phyloP scores from a whole-genome alignment of 2,329 filamentous ascomycete genomes.

The Xylaria sp. region DNA sequence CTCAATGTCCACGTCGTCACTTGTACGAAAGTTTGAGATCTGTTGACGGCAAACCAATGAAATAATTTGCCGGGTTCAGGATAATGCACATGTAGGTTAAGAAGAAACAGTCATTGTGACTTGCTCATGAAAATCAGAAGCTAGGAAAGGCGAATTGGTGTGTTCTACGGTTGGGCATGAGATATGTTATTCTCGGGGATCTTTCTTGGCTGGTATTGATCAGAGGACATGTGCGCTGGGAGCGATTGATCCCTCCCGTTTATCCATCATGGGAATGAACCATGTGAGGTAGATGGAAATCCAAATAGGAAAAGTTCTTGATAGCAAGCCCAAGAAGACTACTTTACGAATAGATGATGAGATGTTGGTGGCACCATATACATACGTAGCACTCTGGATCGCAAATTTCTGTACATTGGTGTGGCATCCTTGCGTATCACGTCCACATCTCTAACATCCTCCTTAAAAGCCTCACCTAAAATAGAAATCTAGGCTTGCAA shows the following conservation, averaged over 20 bases:
- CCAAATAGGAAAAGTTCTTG: neutral
- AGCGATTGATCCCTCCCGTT: neutral
- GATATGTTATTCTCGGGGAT: slow-evolving; percentile 3
- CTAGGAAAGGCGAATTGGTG: slow-evolving; percentile 9
- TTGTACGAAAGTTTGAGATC: neutral
- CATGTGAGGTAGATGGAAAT: neutral
- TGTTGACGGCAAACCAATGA: neutral
- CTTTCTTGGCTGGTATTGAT: neutral
- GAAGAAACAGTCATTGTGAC: neutral
- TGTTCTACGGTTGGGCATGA: neutral
- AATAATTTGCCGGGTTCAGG: slow-evolving; percentile 1
- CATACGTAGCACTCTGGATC: neutral
- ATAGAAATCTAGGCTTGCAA: neutral
- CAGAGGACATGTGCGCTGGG: neutral
- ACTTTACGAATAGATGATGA: neutral
- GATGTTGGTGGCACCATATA: neutral
- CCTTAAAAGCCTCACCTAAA: neutral
- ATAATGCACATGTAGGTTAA: neutral
- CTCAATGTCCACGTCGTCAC: neutral
- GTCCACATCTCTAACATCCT: neutral
- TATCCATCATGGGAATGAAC: neutral
- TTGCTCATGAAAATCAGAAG: neutral
- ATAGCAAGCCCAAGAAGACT: neutral
- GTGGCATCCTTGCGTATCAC: neutral
- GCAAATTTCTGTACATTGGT: no score